Conservation (phyloP, 768 basidiomycete species). For the Favolaschia claudopus region DNA sequence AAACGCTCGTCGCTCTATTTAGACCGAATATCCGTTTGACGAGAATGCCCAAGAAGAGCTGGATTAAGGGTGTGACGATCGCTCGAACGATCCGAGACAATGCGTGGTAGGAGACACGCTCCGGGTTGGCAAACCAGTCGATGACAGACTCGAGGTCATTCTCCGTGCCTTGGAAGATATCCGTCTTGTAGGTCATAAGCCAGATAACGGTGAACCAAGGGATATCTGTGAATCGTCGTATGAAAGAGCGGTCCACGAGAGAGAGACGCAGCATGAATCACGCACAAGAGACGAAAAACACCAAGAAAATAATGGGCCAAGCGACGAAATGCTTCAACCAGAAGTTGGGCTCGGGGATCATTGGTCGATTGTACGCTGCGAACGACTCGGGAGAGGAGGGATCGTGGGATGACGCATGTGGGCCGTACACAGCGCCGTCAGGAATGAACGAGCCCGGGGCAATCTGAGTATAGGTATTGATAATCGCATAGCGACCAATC, state of each 20-base stretch:
- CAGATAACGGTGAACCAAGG: constrained; percentile 51
- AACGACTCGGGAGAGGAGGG: constrained; percentile 42
- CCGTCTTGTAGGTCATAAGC: constrained; percentile 44
- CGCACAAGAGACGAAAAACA: constrained; percentile 44
- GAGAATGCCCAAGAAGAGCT: constrained; percentile 45
- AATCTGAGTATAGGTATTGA: constrained; percentile 54
- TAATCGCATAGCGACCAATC: constrained; percentile 44
- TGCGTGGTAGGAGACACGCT: constrained; percentile 48
- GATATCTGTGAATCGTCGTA: constrained; percentile 44
- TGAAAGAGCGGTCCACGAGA: too few relatives aligned
- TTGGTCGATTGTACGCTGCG: constrained; percentile 48
- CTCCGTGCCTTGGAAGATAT: constrained; percentile 31
- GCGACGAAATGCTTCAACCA: constrained; percentile 45
- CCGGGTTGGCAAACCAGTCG: constrained; percentile 49
- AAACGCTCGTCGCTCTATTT: constrained; percentile 34
- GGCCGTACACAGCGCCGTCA: constrained; percentile 49
- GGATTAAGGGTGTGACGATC: constrained; percentile 44
- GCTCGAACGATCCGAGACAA: constrained; percentile 48
- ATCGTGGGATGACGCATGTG: constrained; percentile 53
- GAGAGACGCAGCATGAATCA: constrained; percentile 4
- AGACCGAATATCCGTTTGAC: constrained; percentile 51
- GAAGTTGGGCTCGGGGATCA: constrained; percentile 40
- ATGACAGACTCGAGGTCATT: constrained; percentile 50
- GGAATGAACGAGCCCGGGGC: constrained; percentile 48
- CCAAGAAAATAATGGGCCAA: constrained; percentile 47